phyloP scores from a whole-genome alignment of 257 asterid species.

The Ilex asprella region DNA sequence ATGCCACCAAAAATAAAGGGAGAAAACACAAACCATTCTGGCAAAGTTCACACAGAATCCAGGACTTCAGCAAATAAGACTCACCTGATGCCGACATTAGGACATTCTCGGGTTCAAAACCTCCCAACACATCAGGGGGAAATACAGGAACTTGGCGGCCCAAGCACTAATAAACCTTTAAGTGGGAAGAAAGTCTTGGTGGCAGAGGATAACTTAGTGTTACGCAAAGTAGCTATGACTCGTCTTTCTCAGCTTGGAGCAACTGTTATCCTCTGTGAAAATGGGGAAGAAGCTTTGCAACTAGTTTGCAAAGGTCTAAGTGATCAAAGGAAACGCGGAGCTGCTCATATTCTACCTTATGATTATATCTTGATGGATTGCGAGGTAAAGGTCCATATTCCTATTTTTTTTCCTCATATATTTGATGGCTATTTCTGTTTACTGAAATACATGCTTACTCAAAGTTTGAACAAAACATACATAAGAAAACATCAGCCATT shows the following conservation, averaged over 20 bases:
- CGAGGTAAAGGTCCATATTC: conserved; percentile 32
- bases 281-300: conserved; percentile 50
- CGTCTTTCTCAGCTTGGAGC: conserved; percentile 49
- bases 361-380: conserved; percentile 82
- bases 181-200: conserved; percentile 51
- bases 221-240: conserved; percentile 29
- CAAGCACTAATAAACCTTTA: conserved; percentile 22
- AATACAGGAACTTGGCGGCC: conserved; percentile 15
- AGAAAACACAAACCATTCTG: background rate
- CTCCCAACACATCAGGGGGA: background rate
- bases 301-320: conserved; percentile 26
- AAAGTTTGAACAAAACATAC: too few relatives aligned
- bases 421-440: background rate
- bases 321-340: conserved; percentile 5
- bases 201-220: conserved; percentile 47
- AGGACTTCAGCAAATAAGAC: too few relatives aligned
- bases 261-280: conserved; percentile 22
- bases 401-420: background rate
- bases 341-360: conserved; percentile 24
- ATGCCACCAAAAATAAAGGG: conserved; percentile 4
- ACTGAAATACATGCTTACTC: too few relatives aligned
- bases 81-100: conserved; percentile 10
- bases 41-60: too few relatives aligned
- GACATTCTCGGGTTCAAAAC: background rate
- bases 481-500: background rate